Evolutionary conservation across 2,329 filamentous ascomycete species (phyloP).

Genomic region (Diaporthe vaccinii): DNA sequence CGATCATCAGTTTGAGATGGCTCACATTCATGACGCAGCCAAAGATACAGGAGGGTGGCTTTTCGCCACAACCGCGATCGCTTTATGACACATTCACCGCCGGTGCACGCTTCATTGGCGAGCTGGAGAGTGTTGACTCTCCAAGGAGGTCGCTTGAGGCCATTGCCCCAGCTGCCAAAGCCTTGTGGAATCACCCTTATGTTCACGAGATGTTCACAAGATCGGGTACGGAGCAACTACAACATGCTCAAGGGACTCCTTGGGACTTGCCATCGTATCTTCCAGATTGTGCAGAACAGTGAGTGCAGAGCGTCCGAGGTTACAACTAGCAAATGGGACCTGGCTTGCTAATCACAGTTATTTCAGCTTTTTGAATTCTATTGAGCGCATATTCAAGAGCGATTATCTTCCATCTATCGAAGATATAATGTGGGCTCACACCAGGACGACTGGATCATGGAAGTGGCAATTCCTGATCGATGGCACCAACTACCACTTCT

Average conservation of each 20-base stretch:
- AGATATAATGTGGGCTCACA: slow-evolving; percentile 15
- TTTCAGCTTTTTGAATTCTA: slow-evolving; percentile 10
- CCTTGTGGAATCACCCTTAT: not conserved
- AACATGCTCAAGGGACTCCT: not conserved
- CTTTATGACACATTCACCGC: not conserved
- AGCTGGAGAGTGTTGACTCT: not conserved
- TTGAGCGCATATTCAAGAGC: not conserved
- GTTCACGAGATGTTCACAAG: not conserved
- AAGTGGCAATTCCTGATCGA: not conserved
- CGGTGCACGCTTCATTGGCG: not conserved
- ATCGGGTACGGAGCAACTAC: not conserved
- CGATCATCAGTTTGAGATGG: not conserved
- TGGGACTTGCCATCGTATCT: not conserved
- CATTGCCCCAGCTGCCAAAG: not conserved
- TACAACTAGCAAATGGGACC: not conserved
- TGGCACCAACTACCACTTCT: not conserved
- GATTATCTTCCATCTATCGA: slow-evolving; percentile 8
- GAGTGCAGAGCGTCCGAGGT: not conserved
- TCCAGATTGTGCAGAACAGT: slow-evolving; percentile 6
- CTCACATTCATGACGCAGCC: not conserved
- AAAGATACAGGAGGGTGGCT: not conserved
- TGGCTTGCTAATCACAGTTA: not conserved
- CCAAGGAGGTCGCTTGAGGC: not conserved
- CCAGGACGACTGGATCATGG: not conserved
- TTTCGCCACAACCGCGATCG: not conserved